Evolutionary conservation across 2,329 filamentous ascomycete genomes (phyloP), one percentile per base, ranked within the genome.

Genomic region (Epichloe hybrida): DNA sequence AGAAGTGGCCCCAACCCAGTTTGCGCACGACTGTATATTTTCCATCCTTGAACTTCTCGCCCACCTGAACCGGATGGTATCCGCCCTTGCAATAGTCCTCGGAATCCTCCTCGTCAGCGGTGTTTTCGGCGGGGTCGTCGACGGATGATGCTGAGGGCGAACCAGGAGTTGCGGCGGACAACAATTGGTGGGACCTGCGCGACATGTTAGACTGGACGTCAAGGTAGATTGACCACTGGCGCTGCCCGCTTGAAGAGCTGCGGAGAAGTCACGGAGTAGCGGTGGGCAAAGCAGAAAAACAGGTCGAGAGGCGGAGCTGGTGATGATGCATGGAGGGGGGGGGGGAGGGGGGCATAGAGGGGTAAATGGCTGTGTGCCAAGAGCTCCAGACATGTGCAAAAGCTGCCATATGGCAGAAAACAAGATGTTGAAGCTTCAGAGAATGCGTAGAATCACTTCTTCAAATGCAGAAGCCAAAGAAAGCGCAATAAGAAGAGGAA

Each of bases 51-150:
- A 96, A 97, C 64, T 89, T 86, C 72, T 98, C 93, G 61, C 93
- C 93, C 54, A 97, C 85, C 61, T 82, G 79, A 47, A 98, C 93
- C 3, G 93, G 93, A 65, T 98, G 93, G 69, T 97, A 98, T 54
- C 93, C 93, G 62, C 93, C 93, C 72, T 97, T 97, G 79, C 91
- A 96, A 74, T 98, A 98, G 69, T 98, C 93, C 70, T 97, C 91
- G 46, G 88, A 95, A 69, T 98, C 93, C 71, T 98, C 93, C 72
- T 98, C 93, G 66, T 97, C 93, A 64, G 90, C 91, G 39, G 91
- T 95, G 65, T 93, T 90, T 62, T 96, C 90, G 68, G 85, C 68
- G 54, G 77, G 77, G 66, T 95, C 90, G 69, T 91, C 89, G 59
- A 81, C 83, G 45, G 86, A 86, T 54, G 83, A 87, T 51, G 86